Base-by-base conservation (phyloP, 2,329 filamentous ascomycete genomes). In the Thelonectria discophora region DNA sequence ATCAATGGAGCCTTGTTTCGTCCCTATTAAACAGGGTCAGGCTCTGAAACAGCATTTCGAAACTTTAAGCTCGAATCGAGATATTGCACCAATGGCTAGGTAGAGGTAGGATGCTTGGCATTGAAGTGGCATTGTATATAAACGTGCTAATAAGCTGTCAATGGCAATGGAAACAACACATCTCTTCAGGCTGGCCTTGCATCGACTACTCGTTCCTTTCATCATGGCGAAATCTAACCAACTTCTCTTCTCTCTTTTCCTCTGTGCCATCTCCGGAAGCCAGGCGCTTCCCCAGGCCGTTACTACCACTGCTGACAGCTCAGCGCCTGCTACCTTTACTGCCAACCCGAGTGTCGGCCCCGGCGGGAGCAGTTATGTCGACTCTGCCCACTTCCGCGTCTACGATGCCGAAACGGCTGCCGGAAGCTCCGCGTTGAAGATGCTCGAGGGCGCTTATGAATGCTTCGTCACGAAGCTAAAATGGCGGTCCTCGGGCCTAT, bases 381-480 rank as follows among this genome's bases (percentile, higher is more conserved):
- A 77, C 51, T 77, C 76, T 3, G 69, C 72, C 0, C 79, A 79
- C 64, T 80, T 80, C 70, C 78, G 78, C n/a, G 67, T 80, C 43
- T 79, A 78, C 49, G 71, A 68, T 24, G 69, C 67, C 17, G 61
- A 64, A 6, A 47, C 64, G 0, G 59, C 59, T 15, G 63, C 66
- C 2, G 73, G 72, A 1, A 60, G 62, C n/a, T 50, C 61, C 1
- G 66, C 77, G 2, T 71, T 82, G 3, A 66, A 73, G 21, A 78
- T 78, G 68, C 75, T 84, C 8, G 82, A 84, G 70, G 79, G 77
- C 3, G 80, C 80, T 2, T 80, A 80, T 55, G 74, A 77, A 30
- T 80, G 78, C 66, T 80, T 79, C 55, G 72, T 79, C 1, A 71
- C 65, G 24, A 73, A 70, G 1, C 72, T 79, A 3, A 75, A 75